Evolutionary conservation across 129 eudicot genomes (phyloP).

Genomic region (Erigeron canadensis): DNA sequence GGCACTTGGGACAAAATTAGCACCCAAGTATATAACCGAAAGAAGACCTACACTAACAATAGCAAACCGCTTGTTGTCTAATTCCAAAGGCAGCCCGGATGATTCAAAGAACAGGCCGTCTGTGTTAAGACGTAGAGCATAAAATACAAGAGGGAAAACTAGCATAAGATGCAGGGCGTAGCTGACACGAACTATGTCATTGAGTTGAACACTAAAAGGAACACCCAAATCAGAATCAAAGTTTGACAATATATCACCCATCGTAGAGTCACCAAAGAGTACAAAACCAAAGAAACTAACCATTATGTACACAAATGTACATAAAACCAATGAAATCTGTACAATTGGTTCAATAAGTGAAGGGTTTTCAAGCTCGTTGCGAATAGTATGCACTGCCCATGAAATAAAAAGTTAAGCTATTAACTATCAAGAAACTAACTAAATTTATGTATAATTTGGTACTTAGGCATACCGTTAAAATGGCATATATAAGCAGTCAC

Average conservation of each 20-base stretch:
- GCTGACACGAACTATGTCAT: slow-evolving; percentile 66
- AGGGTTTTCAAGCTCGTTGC: slow-evolving; percentile 59
- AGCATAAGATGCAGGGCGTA: slow-evolving; percentile 67
- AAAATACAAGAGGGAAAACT: slow-evolving; percentile 63
- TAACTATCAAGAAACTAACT: neutral
- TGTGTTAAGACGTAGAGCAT: slow-evolving; percentile 46
- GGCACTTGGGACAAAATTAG: slow-evolving; percentile 53
- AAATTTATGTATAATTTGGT: neutral
- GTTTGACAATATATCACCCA: slow-evolving; percentile 84
- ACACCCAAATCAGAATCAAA: slow-evolving; percentile 78
- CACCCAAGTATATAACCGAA: slow-evolving; percentile 41
- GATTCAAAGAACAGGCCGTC: slow-evolving; percentile 46
- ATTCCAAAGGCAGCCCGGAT: slow-evolving; percentile 32
- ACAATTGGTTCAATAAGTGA: slow-evolving; percentile 57
- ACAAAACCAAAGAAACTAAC: slow-evolving; percentile 87
- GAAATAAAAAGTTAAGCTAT: neutral
- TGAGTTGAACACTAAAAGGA: slow-evolving; percentile 66
- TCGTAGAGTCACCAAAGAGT: slow-evolving; percentile 75
- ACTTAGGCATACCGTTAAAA: slow-evolving; percentile 54
- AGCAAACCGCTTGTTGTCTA: slow-evolving; percentile 41
- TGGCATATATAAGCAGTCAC: slow-evolving; percentile 87
- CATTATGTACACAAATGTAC: slow-evolving; percentile 71
- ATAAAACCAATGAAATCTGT: slow-evolving; percentile 58
- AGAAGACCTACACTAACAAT: slow-evolving; percentile 38
- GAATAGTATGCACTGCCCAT: slow-evolving; percentile 67